Evolutionary conservation across 2,329 filamentous ascomycete species (phyloP), one percentile per base, ranked within the genome.

Genomic region (Aureobasidium sp.): DNA sequence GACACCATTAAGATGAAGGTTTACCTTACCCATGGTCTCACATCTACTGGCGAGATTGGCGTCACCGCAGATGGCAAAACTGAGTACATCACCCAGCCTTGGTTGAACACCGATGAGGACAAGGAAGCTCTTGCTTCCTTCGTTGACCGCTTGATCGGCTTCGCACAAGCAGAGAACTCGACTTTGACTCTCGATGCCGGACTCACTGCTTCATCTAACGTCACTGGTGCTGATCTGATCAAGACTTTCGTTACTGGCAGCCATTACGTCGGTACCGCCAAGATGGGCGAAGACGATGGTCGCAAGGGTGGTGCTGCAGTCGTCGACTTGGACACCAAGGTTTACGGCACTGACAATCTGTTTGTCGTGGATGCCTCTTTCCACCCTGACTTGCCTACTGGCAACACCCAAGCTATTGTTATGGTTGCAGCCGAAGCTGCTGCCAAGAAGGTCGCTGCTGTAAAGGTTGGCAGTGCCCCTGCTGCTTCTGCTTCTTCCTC

Each of bases 381-480:
- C 68, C 85, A 87, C 74, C 85, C 85, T 0, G 85, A 86, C 64
- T 80, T 87, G 62, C 79, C 84, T 2, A 85, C 84, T 0, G 82
- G 85, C 21, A 89, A 90, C 72, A 86, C 85, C 1, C 82, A 83
- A 58, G 79, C 83, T 1, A 81, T 82, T 37, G 81, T 87, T 65
- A 83, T 87, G 72, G 77, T 85, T 39, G 83, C 79, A 11, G 80
- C 84, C 21, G 85, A 88, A 74, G 78, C 79, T 37, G 83, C 83
- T 4, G 79, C 78, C 6, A 76, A 75, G 62, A 78, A 72, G 65
- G 80, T 80, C 62, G 16, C 27, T 21, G 59, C 59, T 29, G 54
- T 39, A 6, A 27, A 47, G 41, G 53, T 57, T 32, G 27, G 41
- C 5, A 13, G 48, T 34, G 25, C 27, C 21, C 44, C 45, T 44